These are phyloP conservation scores for Venustampulla echinocandica DNA, from an alignment of 495 filamentous ascomycete species.

Conservation along the genomic window DNA sequence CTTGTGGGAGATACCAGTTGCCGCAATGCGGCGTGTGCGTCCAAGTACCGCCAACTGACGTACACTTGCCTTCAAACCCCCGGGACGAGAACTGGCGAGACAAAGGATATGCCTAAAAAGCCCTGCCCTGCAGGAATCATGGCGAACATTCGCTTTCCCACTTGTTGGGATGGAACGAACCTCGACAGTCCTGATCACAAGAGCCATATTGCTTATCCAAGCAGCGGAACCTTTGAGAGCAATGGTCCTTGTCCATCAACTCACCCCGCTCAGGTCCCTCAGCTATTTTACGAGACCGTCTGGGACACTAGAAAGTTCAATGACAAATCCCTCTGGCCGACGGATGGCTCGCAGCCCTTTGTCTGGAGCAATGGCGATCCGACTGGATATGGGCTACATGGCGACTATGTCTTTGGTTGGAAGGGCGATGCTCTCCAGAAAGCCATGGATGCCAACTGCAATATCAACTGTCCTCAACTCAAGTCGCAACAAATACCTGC, in stretches of 20 bases:
- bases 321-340: no score
- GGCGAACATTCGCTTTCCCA: conserved; percentile 75
- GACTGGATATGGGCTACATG: conserved; percentile 34
- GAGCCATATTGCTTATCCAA: no score
- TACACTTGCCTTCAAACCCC: conserved; percentile 25
- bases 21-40: neutral
- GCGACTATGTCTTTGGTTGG: conserved; percentile 39
- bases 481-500: conserved; percentile 27
- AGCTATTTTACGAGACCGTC: conserved; percentile 54
- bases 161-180: conserved; percentile 79
- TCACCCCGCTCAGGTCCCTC: conserved; percentile 49
- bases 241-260: no score
- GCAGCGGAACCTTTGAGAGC: conserved; percentile 28
- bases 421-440: no score
- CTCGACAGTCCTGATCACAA: no score
- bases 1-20: neutral
- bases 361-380: no score
- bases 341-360: no score
- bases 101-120: conserved; percentile 39
- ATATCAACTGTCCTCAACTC: conserved; percentile 27
- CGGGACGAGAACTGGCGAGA: conserved; percentile 26
- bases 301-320: no score
- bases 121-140: conserved; percentile 55
- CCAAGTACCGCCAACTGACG: conserved; percentile 22
- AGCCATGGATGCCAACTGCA: conserved; percentile 33